Base-by-base conservation (phyloP, 306 rosid genomes). In the Quercus bicolor region DNA sequence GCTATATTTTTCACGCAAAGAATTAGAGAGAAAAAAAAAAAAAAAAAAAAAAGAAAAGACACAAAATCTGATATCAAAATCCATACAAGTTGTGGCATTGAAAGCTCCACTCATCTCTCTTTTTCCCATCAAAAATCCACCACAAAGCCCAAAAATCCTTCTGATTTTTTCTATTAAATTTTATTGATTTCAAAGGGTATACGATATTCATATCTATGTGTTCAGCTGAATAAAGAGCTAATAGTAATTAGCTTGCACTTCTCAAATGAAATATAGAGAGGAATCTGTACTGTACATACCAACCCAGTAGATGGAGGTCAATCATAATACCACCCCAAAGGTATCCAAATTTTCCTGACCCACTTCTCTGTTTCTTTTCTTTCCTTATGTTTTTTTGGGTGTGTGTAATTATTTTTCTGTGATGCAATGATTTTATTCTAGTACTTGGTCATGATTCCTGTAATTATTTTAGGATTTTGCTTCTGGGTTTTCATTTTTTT, bases 221-320 rank as follows among this genome's bases (percentile, higher is more conserved):
- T 51, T 21, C 33, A 3, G 70, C 73, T 55, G 70, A 64, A 82
- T 78, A 64, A 57, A 2, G 45, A 37, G 45, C 45, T 37, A 2
- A 7, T 37, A 37, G 45, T 37, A 37, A 37, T 37, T 37, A 37
- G 31, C 74, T 24, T 75, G 73, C 31, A 68, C 70, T 43, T 45
- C 33, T 78, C 75, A 51, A 83, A 89, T 89, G 90, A 82, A 78
- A 73, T 34, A 59, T 84, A 71, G 45, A 53, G 52, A 37, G 64
- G 68, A 85, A 71, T 40, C 57, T 53, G 56, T 43, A 65, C 64
- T 54, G 56, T 43, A 65, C 64, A 57, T 78, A 71, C 66, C 45
- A 65, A 79, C 73, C 85, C 62, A 77, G 69, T 85, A 37, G 75
- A 89, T 89, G 93, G 93, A 86, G 70, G 84, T 62, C 45, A 65